A percentile compares a stretch with the other conserved stretches of the same genome.
phyloP scores from a whole-genome alignment of 768 basidiomycete genomes.

The Auriscalpium orientale region DNA sequence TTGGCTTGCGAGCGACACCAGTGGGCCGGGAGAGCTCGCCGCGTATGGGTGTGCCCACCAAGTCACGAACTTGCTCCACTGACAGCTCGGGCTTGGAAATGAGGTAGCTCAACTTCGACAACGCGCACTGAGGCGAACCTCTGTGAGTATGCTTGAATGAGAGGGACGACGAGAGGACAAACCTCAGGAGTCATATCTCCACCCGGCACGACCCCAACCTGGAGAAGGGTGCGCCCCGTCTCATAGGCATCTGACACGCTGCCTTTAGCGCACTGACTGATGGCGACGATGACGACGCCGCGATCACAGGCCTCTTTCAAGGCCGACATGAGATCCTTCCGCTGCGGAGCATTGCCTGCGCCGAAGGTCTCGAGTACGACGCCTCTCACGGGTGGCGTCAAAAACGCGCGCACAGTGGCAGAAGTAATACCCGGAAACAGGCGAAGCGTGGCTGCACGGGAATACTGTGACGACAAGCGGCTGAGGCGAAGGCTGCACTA shows the following conservation, averaged over 20 bases:
- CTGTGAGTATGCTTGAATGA: not conserved
- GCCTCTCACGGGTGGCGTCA: conserved; percentile 66
- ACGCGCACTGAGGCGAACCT: conserved; percentile 54
- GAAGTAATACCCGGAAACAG: conserved; percentile 84
- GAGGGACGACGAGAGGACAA: conserved; percentile 1
- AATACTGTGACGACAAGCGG: too few relatives aligned
- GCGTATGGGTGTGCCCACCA: conserved; percentile 73
- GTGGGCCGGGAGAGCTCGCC: conserved; percentile 71
- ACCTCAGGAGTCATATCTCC: conserved; percentile 97
- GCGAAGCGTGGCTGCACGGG: conserved; percentile 60
- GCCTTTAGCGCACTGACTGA: conserved; percentile 85
- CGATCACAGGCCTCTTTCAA: conserved; percentile 76
- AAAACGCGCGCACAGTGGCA: conserved; percentile 66
- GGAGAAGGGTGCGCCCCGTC: conserved; percentile 61
- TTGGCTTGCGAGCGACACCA: conserved; percentile 30
- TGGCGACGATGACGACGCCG: conserved; percentile 84
- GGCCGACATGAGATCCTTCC: conserved; percentile 64
- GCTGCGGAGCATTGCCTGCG: conserved; percentile 86
- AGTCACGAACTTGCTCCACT: conserved; percentile 56
- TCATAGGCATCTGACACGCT: conserved; percentile 81
- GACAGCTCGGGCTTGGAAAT: conserved; percentile 79
- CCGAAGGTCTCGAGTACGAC: conserved; percentile 90
- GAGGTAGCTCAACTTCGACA: conserved; percentile 85
- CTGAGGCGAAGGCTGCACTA: too few relatives aligned
- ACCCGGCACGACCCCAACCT: conserved; percentile 75